phyloP scores from a whole-genome alignment of 2,329 filamentous ascomycete genomes.

The Triangularia setosa region DNA sequence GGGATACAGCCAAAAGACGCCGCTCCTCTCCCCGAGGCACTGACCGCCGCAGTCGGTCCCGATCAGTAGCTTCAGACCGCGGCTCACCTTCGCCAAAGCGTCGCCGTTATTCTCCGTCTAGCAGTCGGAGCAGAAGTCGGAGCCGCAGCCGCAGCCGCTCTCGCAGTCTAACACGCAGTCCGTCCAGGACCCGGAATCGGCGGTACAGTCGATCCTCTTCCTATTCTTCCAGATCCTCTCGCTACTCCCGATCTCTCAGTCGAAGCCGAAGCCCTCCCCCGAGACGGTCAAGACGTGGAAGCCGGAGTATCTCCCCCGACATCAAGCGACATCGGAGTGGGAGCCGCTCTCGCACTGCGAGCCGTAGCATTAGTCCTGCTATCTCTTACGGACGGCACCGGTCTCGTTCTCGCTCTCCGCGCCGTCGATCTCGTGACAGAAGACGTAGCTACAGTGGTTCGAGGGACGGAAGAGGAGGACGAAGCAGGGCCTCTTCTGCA shows the following conservation, averaged over 20 bases:
- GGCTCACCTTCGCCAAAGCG: conserved; percentile 46
- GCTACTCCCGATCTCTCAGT: conserved; percentile 35
- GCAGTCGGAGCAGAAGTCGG: conserved; percentile 43
- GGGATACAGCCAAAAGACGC: conserved; percentile 38
- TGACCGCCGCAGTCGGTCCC: conserved; percentile 26
- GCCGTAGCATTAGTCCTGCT: conserved; percentile 20
- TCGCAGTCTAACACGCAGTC: conserved; percentile 39
- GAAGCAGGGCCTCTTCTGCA: conserved; percentile 48
- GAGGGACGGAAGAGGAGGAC: conserved; percentile 29
- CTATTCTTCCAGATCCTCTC: conserved; percentile 36
- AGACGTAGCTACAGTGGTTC: conserved; percentile 28
- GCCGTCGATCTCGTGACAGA: conserved; percentile 21
- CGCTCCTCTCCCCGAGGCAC: conserved; percentile 33
- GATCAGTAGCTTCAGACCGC: conserved; percentile 31
- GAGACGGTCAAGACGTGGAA: conserved; percentile 33
- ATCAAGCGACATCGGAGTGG: conserved; percentile 11
- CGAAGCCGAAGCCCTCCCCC: conserved; percentile 23
- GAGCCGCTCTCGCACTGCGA: conserved; percentile 13
- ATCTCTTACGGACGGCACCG: conserved; percentile 14
- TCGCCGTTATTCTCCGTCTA: conserved; percentile 46
- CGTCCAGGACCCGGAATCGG: conserved; percentile 16
- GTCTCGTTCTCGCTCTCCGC: conserved; percentile 15
- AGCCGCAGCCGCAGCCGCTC: conserved; percentile 29
- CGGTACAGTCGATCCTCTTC: conserved; percentile 33
- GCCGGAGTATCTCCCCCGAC: conserved; percentile 29